Conservation (phyloP, 495 filamentous ascomycete species). For the Aspergillus indologenus region DNA sequence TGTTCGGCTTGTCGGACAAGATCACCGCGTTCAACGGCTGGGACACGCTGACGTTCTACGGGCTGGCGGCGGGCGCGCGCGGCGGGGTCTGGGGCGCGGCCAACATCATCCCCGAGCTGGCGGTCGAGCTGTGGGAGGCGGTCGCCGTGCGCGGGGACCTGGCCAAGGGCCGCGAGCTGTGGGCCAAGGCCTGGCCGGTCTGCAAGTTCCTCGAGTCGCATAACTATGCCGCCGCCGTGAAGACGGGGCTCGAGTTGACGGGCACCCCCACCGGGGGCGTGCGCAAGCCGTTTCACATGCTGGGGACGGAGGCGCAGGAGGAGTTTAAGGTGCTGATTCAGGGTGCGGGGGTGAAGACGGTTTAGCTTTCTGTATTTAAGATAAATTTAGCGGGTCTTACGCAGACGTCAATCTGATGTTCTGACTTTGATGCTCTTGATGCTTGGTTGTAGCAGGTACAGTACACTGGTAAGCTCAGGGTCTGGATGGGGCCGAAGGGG, state of each 20-base stretch:
- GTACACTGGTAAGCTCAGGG: too few species aligned
- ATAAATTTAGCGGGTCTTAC: too few species aligned
- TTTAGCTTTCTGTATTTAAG: too few species aligned
- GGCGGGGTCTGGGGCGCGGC: slow-evolving; percentile 38
- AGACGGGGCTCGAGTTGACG: slow-evolving; percentile 35
- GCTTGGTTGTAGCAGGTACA: too few species aligned
- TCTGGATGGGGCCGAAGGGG: too few species aligned
- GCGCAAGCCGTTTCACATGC: slow-evolving; percentile 33
- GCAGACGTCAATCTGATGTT: too few species aligned
- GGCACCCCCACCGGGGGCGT: slow-evolving; percentile 32
- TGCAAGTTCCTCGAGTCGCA: slow-evolving; percentile 38
- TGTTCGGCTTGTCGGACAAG: slow-evolving; percentile 29
- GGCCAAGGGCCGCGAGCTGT: slow-evolving; percentile 30
- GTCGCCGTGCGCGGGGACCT: slow-evolving; percentile 31
- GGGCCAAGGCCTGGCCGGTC: slow-evolving; percentile 34
- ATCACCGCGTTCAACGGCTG: slow-evolving; percentile 36
- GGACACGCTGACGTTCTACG: slow-evolving; percentile 40
- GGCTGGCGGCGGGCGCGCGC: slow-evolving; percentile 28
- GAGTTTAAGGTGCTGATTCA: slow-evolving; percentile 30
- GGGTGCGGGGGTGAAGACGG: slow-evolving; percentile 33
- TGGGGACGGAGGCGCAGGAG: slow-evolving; percentile 21
- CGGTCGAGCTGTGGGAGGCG: slow-evolving; percentile 34
- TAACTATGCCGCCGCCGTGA: slow-evolving; percentile 32
- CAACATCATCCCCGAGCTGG: slow-evolving; percentile 37
- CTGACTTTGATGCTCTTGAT: too few species aligned